Percentiles rank a stretch among this genome's conserved stretches.
Conservation (phyloP, 306 rosid genomes). For the Vigna trinervia region DNA sequence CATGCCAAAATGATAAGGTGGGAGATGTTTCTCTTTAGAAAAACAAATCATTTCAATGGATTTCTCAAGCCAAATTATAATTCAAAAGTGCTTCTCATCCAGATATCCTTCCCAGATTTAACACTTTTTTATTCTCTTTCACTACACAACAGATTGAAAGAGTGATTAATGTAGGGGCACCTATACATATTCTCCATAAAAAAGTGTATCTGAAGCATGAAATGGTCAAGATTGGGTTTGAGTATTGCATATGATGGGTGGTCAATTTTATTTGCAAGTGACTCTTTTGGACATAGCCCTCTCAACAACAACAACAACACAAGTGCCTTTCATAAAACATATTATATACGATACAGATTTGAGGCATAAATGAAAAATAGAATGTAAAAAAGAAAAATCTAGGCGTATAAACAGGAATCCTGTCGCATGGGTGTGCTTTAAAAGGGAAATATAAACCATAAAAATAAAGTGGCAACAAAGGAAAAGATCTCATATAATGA, state of each 20-base stretch:
- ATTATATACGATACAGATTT: background rate
- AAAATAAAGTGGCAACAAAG: constrained; percentile 8
- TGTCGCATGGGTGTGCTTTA: constrained; percentile 39
- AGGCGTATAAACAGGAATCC: constrained; percentile 22
- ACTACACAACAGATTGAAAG: background rate
- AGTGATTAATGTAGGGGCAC: background rate
- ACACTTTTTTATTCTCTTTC: background rate
- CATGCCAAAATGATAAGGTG: background rate
- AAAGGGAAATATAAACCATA: constrained; percentile 18
- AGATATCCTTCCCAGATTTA: background rate
- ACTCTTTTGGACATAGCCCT: constrained; percentile 19
- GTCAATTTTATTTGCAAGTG: constrained; percentile 32
- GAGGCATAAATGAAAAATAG: background rate
- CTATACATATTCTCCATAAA: background rate
- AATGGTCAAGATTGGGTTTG: constrained; percentile 17
- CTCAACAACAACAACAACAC: constrained; percentile 18
- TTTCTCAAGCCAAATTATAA: no score
- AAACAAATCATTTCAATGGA: background rate
- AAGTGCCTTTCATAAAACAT: background rate
- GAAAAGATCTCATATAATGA: background rate
- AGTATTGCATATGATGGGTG: background rate
- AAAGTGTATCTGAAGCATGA: background rate
- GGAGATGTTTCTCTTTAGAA: background rate
- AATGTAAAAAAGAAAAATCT: background rate
- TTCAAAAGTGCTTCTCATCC: no score